These are phyloP conservation scores for Wallacemonas sp. DNA, from an alignment of 208 protist genomes.

Conservation along the genomic window DNA sequence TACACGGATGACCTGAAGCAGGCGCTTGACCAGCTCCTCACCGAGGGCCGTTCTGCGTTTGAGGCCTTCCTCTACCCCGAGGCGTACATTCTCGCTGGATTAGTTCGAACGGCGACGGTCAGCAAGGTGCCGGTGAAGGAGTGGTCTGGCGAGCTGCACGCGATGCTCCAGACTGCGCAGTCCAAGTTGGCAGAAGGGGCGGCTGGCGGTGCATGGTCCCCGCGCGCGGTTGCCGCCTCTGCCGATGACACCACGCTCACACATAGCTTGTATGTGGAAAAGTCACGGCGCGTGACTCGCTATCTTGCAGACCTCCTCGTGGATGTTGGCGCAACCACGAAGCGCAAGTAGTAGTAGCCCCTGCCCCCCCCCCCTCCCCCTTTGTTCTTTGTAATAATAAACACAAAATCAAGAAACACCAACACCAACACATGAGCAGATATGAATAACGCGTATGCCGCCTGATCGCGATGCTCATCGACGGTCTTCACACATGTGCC, in stretches of 20 bases:
- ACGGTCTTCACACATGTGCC: too few relatives aligned
- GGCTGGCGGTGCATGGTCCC: slow-evolving; percentile 21
- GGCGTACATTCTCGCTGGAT: slow-evolving; percentile 48
- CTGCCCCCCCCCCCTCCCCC: too few relatives aligned
- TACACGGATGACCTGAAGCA: slow-evolving; percentile 19
- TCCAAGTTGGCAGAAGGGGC: slow-evolving; percentile 25
- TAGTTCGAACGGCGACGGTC: slow-evolving; percentile 50
- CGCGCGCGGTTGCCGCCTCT: slow-evolving; percentile 2
- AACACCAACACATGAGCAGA: background rate
- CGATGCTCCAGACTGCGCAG: slow-evolving; percentile 31
- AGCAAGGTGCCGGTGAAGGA: slow-evolving; percentile 45
- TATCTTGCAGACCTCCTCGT: slow-evolving; percentile 21
- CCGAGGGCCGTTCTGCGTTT: slow-evolving; percentile 25
- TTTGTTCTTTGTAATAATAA: background rate
- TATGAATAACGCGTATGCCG: too few relatives aligned
- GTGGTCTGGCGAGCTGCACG: slow-evolving; percentile 46
- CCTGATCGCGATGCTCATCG: background rate
- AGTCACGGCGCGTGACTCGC: slow-evolving; percentile 9
- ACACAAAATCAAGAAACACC: background rate
- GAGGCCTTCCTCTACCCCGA: slow-evolving; percentile 69
- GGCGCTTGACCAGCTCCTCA: slow-evolving; percentile 20
- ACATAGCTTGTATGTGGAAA: background rate
- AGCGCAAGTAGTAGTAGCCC: too few relatives aligned
- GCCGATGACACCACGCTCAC: background rate
- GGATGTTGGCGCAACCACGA: slow-evolving; percentile 16